phyloP scores from a whole-genome alignment of 768 basidiomycete species.

The Paxillus ammoniavirescens region DNA sequence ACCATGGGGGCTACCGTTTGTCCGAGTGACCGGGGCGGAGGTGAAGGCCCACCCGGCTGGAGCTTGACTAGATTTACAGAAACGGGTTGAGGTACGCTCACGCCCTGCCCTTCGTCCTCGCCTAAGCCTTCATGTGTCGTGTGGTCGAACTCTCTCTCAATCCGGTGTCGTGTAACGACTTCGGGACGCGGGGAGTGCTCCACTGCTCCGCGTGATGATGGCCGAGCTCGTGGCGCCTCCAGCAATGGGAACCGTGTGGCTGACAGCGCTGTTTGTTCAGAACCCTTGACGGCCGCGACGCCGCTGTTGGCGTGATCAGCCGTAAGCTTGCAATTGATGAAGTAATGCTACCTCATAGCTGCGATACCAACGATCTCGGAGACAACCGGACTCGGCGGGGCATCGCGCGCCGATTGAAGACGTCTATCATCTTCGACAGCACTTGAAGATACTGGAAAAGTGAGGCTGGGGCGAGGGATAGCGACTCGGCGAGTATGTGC shows the following conservation, averaged over 20 bases:
- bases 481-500: background rate
- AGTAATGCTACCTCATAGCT: too few species aligned
- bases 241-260: background rate
- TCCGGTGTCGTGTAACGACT: background rate
- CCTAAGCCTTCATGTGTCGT: background rate
- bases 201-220: background rate
- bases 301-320: too few species aligned
- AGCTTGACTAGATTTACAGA: background rate
- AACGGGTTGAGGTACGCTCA: background rate
- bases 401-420: background rate
- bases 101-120: conserved; percentile 8
- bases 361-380: too few species aligned
- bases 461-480: too few species aligned
- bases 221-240: background rate
- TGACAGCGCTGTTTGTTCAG: background rate
- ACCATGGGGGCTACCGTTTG: background rate
- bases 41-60: background rate
- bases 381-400: too few species aligned
- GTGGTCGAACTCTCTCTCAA: background rate
- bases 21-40: background rate
- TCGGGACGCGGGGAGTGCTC: background rate
- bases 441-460: background rate
- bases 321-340: too few species aligned
- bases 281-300: too few species aligned
- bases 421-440: background rate